Evolutionary conservation across 139 green algal genomes (phyloP), one percentile per base, ranked within the genome.

Genomic region (Edaphochlamys debaryana): DNA sequence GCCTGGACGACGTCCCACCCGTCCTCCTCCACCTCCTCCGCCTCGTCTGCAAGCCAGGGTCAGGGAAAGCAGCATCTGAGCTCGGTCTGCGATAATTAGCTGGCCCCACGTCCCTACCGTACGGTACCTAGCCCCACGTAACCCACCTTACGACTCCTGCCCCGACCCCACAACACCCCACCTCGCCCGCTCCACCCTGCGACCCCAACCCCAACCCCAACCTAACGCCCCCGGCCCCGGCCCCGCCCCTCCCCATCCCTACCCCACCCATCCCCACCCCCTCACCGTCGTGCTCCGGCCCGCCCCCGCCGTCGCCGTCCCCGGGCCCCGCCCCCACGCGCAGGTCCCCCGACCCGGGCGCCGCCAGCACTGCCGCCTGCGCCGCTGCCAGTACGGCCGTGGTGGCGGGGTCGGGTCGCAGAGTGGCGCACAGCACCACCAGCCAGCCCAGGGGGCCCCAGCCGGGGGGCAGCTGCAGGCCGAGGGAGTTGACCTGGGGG

Each of bases 371-470:
- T 7, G 56, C 40, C 82, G 64, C 5, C 67, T 75, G 84, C 48
- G 80, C 87, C 0, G 86, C 88, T 30, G 87, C 80, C 79, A 91
- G 45, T 54, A 79, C 66, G 48, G 68, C 76, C 27, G 85, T 76
- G n/a, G 70, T 76, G 27, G 67, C 56, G 29, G n/a, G 67, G 23
- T 90, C 86, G 9, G 69, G 50, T 27, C 75, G 82, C 42, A 91
- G 76, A 7, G 68, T 80, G 36, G 86, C 86, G 64, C 88, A 93
- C 45, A 93, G 86, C 73, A 91, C 79, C 23, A 71, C 86, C 76
- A 94, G 88, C 90, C 88, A 91, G 4, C 86, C 86, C 13, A 92
- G 56, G 6, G 91, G 88, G 5, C 85, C 63, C 88, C 89, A 92
- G 22, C 84, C 79, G 7, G 70, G 68, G 2, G 91, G 91, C 76